These are phyloP conservation scores for Angophora floribunda DNA, from an alignment of 345 rosid genomes.

Conservation along the genomic window DNA sequence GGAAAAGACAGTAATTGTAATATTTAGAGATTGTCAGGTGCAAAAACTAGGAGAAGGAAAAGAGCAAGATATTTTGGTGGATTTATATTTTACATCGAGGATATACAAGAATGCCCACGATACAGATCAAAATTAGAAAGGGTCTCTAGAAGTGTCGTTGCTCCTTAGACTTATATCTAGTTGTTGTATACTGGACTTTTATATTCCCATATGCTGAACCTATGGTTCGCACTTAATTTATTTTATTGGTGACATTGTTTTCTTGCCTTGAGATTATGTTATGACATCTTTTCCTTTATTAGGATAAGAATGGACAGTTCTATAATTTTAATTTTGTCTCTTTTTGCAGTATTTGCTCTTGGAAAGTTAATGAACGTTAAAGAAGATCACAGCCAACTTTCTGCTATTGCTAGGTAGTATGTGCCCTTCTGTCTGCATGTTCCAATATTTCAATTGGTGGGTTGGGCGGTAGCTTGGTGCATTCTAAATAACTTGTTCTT, in stretches of 20 bases:
- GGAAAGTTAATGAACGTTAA: slow-evolving; percentile 93
- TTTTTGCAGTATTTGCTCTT: slow-evolving; percentile 63
- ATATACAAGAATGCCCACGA: neutral
- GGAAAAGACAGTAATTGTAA: neutral
- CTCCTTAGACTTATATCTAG: neutral
- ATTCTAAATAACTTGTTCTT: slow-evolving; percentile 1
- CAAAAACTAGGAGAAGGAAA: neutral
- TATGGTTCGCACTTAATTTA: neutral
- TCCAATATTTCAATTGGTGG: neutral
- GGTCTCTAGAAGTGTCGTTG: neutral
- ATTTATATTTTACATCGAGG: neutral
- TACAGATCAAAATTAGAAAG: neutral
- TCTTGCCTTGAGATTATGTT: neutral
- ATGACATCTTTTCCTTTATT: neutral
- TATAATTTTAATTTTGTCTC: neutral
- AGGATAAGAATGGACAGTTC: neutral
- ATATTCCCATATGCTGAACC: neutral
- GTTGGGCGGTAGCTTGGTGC: neutral
- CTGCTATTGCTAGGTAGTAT: slow-evolving; percentile 87
- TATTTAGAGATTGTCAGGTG: neutral
- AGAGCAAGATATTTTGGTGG: neutral
- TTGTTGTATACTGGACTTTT: neutral
- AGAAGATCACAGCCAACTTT: slow-evolving; percentile 83
- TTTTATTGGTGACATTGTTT: neutral
- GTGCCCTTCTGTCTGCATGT: neutral